phyloP scores from a whole-genome alignment of 331 rosid genomes.

The Malus hybrid region DNA sequence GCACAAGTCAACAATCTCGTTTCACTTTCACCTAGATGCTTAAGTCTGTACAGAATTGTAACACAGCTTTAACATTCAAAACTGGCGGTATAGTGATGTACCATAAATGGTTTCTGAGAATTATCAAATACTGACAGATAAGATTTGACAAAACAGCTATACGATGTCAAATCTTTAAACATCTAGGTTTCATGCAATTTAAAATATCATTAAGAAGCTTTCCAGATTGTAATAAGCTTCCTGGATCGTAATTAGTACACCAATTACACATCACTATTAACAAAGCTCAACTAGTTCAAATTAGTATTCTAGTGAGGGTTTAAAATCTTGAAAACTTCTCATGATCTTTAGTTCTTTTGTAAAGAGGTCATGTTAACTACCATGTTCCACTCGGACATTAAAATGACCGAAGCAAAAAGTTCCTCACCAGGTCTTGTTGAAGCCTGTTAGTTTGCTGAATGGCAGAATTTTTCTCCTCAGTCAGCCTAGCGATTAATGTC shows the following conservation, averaged over 20 bases:
- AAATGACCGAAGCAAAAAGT: background rate
- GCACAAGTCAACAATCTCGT: background rate
- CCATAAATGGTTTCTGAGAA: background rate
- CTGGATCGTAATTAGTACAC: background rate
- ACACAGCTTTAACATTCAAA: background rate
- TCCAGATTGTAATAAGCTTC: background rate
- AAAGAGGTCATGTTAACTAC: background rate
- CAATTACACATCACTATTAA: background rate
- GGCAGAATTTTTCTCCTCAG: slow-evolving; percentile 56
- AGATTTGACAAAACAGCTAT: background rate
- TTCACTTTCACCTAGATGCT: background rate
- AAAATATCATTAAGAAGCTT: background rate
- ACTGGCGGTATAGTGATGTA: background rate
- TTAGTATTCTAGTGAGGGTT: background rate
- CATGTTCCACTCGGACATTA: background rate
- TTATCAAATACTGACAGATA: background rate
- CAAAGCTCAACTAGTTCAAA: background rate
- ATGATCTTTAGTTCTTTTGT: background rate
- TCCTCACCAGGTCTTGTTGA: slow-evolving; percentile 68
- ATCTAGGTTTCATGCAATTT: background rate
- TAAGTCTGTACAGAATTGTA: background rate
- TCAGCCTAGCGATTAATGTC: slow-evolving; percentile 40
- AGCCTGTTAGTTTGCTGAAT: slow-evolving; percentile 65
- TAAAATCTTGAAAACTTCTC: background rate
- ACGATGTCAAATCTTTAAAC: background rate